Percentiles rank a stretch among this genome's conserved stretches.
Evolutionary conservation across 495 filamentous ascomycete species (phyloP).

Genomic region (Ramalina intermedia): DNA sequence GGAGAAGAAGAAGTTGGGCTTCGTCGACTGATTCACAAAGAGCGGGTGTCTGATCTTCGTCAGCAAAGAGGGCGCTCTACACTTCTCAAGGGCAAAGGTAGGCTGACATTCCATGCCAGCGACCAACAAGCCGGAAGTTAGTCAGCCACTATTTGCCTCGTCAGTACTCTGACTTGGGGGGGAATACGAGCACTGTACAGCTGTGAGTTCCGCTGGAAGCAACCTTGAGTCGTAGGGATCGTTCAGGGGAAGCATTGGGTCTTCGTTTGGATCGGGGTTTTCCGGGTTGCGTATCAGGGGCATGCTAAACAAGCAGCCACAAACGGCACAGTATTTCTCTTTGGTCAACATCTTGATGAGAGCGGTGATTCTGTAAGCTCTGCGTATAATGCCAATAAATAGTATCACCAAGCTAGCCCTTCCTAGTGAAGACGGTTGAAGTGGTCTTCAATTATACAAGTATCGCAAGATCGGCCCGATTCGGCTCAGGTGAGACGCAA

Average conservation of each 20-base stretch:
- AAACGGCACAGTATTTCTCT: not conserved
- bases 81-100: not conserved
- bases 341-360: not conserved
- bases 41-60: not conserved
- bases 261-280: not conserved
- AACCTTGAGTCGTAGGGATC: not conserved
- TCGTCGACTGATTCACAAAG: not conserved
- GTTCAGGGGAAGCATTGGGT: not conserved
- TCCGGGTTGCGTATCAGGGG: constrained; percentile 1
- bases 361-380: no score
- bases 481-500: no score
- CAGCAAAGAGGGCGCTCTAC: no score
- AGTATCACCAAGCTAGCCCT: no score
- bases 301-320: not conserved
- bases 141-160: not conserved
- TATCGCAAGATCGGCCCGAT: no score
- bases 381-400: no score
- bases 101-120: not conserved
- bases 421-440: no score
- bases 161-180: not conserved
- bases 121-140: not conserved
- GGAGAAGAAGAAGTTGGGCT: not conserved
- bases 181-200: not conserved
- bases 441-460: no score
- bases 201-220: not conserved